These are phyloP conservation scores for Aspergillus flavus DNA, from an alignment of 2,329 filamentous ascomycete genomes.

Conservation along the genomic window DNA sequence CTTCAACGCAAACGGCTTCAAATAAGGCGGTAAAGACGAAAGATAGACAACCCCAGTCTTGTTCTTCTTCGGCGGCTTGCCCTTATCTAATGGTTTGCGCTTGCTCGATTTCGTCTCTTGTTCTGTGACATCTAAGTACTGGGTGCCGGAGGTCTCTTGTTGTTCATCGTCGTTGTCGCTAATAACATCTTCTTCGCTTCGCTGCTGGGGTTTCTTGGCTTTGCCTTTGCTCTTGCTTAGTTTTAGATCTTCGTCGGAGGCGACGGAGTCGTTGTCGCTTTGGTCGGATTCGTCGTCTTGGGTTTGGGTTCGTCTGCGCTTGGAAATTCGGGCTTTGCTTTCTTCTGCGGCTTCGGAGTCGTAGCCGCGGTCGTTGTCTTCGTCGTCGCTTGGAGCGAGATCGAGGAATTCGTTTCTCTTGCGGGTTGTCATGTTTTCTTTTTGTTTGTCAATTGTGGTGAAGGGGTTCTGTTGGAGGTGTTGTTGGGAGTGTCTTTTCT, in stretches of 20 bases:
- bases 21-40: constrained; percentile 49
- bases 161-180: constrained; percentile 15
- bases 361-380: constrained; percentile 45
- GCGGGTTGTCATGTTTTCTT: constrained; percentile 37
- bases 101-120: constrained; percentile 14
- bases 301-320: constrained; percentile 24
- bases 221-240: constrained; percentile 21
- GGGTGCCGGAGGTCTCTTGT: constrained; percentile 8
- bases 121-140: constrained; percentile 19
- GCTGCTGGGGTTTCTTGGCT: constrained; percentile 4
- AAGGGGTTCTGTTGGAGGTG: background rate
- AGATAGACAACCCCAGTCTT: constrained; percentile 50
- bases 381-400: constrained; percentile 39
- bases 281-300: constrained; percentile 17
- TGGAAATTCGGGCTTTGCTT: constrained; percentile 40
- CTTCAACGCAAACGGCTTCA: constrained; percentile 52
- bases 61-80: constrained; percentile 29
- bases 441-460: background rate
- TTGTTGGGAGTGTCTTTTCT: constrained; percentile 6
- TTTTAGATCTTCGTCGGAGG: constrained; percentile 4
- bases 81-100: constrained; percentile 19
- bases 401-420: constrained; percentile 45
- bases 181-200: constrained; percentile 11
- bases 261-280: constrained; percentile 4
- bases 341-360: constrained; percentile 49